These are phyloP conservation scores for Fusarium proliferatum DNA, from an alignment of 2,329 filamentous ascomycete species.

Conservation along the genomic window DNA sequence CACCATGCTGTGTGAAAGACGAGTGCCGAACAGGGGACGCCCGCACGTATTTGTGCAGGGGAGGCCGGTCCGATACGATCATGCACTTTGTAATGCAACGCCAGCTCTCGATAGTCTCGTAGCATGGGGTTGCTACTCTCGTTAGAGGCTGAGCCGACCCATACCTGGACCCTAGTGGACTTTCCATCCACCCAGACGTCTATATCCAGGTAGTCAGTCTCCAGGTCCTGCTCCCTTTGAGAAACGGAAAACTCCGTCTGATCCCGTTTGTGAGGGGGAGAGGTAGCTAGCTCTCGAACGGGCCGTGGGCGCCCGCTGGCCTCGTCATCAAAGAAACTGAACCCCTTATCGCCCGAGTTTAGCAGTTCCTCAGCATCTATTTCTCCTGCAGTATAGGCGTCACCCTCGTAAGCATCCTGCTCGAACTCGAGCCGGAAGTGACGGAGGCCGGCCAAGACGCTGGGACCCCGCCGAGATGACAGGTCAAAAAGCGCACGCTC, in stretches of 20 bases:
- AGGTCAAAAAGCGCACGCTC: constrained; percentile 57
- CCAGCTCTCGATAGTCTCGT: constrained; percentile 60
- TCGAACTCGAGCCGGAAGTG: constrained; percentile 67
- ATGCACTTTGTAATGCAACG: constrained; percentile 51
- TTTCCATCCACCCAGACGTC: constrained; percentile 45
- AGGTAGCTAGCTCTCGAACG: constrained; percentile 3
- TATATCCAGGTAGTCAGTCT: constrained; percentile 36
- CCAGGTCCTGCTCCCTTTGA: constrained; percentile 20
- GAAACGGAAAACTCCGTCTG: neutral
- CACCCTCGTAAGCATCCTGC: constrained; percentile 54
- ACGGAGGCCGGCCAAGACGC: constrained; percentile 62
- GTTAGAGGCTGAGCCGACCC: constrained; percentile 56
- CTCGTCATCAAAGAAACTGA: constrained; percentile 58
- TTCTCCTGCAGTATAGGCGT: constrained; percentile 47
- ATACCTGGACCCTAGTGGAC: constrained; percentile 51
- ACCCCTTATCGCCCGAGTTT: constrained; percentile 51
- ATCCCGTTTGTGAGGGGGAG: constrained; percentile 3
- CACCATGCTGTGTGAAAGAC: constrained; percentile 66
- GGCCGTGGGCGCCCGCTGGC: constrained; percentile 9
- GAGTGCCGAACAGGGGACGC: constrained; percentile 58
- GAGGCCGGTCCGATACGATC: constrained; percentile 58
- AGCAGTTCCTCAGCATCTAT: constrained; percentile 58
- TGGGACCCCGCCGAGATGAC: constrained; percentile 53
- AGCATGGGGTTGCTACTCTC: constrained; percentile 52
- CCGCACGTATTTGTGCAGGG: constrained; percentile 61